A percentile compares a stretch with the other conserved stretches of the same genome.
These are phyloP conservation scores for Oryza officinalis DNA, from an alignment of 176 grass and related monocot genomes.

Conservation along the genomic window DNA sequence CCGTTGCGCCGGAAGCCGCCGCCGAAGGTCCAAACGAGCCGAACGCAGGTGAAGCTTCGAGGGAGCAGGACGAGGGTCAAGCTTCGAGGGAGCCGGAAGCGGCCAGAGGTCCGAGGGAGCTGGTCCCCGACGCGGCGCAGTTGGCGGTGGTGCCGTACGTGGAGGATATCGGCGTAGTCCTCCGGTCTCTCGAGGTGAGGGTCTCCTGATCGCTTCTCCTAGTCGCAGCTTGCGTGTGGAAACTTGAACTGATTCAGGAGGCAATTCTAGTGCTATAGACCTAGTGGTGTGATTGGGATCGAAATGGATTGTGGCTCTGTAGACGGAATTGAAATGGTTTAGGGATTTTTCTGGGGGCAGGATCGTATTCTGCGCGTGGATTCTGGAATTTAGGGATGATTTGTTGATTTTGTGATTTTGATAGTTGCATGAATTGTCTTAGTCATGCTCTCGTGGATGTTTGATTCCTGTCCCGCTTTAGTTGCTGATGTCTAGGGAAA, in stretches of 20 bases:
- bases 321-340: neutral
- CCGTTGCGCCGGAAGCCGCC: neutral
- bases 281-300: neutral
- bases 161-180: slow-evolving; percentile 36
- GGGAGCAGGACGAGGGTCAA: neutral
- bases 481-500: neutral
- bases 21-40: neutral
- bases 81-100: neutral
- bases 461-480: slow-evolving; percentile 8
- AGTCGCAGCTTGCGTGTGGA: neutral
- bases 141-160: slow-evolving; percentile 25
- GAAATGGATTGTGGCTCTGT: neutral
- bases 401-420: neutral
- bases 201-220: neutral
- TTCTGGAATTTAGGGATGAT: neutral
- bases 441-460: neutral
- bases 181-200: slow-evolving; percentile 55
- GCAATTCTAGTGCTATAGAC: neutral
- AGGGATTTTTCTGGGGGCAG: neutral
- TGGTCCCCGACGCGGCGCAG: neutral
- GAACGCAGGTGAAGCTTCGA: neutral
- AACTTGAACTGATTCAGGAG: neutral
- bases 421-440: neutral
- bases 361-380: neutral
- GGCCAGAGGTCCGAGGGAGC: neutral